These are phyloP conservation scores for Spathaspora hagerdaliae DNA, from an alignment of 805 yeast species.

Conservation along the genomic window DNA sequence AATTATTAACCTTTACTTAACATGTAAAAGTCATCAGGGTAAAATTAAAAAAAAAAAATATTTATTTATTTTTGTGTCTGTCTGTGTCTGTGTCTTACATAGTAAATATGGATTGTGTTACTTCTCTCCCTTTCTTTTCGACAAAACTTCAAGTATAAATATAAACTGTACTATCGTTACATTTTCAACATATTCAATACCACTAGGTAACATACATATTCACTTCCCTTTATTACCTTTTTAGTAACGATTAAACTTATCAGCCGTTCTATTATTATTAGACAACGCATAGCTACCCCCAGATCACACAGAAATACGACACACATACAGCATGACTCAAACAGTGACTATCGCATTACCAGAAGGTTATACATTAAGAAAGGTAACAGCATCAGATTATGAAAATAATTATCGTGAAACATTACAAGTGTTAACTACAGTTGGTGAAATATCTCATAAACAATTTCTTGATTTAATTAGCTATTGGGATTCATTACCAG, in stretches of 20 bases:
- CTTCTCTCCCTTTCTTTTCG: no score
- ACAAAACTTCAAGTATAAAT: no score
- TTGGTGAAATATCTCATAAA: constrained; percentile 60
- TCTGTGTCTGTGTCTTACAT: no score
- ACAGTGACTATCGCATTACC: constrained; percentile 37
- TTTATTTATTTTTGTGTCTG: no score
- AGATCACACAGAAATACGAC: not conserved
- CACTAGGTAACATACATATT: not conserved
- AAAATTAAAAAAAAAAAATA: no score
- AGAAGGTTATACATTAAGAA: constrained; percentile 66
- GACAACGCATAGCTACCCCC: no score
- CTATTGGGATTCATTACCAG: constrained; percentile 52
- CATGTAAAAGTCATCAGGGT: no score
- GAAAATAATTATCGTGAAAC: constrained; percentile 60
- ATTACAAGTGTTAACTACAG: constrained; percentile 69
- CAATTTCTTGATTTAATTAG: constrained; percentile 50
- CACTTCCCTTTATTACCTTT: not conserved
- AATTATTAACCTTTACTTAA: no score
- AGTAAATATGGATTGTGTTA: no score
- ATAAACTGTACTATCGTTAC: not conserved
- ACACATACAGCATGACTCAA: constrained; percentile 3
- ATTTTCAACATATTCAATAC: not conserved
- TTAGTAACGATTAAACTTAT: no score
- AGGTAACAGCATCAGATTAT: constrained; percentile 53
- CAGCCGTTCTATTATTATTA: not conserved